Percentiles rank a stretch among this genome's conserved stretches.
Evolutionary conservation across 768 basidiomycete species (phyloP).

Genomic region (Calocera viscosa): DNA sequence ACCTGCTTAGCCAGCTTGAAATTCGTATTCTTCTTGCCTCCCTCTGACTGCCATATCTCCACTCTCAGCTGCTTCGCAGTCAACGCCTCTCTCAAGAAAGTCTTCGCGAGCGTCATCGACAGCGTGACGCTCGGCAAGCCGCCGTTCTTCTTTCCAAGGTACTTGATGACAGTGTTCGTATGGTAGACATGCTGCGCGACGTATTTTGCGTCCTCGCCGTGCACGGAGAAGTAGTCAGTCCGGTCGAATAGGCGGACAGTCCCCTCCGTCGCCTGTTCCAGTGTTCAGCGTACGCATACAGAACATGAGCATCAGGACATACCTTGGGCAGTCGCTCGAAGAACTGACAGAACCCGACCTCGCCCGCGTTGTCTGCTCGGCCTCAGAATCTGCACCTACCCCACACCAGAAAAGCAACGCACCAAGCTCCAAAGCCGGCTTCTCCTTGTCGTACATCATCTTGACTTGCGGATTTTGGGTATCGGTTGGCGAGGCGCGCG

Average conservation of each 20-base stretch:
- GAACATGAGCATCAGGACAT: neutral
- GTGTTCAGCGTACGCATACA: neutral
- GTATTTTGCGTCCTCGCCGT: conserved; percentile 78
- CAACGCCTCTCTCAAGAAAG: conserved; percentile 74
- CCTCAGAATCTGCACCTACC: neutral
- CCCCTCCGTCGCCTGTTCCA: conserved; percentile 31
- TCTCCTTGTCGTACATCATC: conserved; percentile 8
- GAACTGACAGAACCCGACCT: conserved; percentile 64
- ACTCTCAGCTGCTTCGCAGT: conserved; percentile 82
- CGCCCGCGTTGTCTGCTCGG: conserved; percentile 45
- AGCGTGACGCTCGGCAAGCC: conserved; percentile 65
- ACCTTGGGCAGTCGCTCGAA: conserved; percentile 29
- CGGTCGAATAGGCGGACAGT: conserved; percentile 82
- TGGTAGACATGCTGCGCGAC: conserved; percentile 72
- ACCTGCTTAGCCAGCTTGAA: conserved; percentile 77
- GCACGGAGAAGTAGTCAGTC: conserved; percentile 68
- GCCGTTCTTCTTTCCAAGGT: conserved; percentile 48
- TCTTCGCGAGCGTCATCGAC: conserved; percentile 61
- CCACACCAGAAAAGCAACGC: neutral
- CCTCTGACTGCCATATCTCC: conserved; percentile 78
- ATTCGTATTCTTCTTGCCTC: conserved; percentile 58
- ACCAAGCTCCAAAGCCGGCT: conserved; percentile 6
- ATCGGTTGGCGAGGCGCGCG: neutral
- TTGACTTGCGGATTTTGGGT: neutral
- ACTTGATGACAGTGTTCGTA: conserved; percentile 87